Conservation (phyloP, 2,329 filamentous ascomycete species). For the Venturia effusa region DNA sequence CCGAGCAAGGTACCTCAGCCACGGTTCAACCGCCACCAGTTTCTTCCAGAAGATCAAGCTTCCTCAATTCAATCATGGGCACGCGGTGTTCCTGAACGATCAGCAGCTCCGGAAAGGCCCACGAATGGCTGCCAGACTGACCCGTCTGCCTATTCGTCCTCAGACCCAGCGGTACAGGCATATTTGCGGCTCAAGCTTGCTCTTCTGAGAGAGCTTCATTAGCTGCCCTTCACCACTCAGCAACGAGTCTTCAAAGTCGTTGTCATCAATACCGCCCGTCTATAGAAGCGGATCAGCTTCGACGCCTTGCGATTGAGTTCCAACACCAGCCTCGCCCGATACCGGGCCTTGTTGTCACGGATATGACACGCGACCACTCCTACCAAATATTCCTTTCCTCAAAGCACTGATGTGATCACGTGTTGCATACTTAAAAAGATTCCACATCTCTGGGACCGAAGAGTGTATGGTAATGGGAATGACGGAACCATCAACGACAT, state of each 20-base stretch:
- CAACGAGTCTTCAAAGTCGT: neutral
- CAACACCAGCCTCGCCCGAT: neutral
- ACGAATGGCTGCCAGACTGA: neutral
- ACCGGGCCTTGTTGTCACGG: neutral
- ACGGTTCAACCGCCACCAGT: neutral
- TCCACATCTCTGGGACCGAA: too few relatives aligned
- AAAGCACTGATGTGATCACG: too few relatives aligned
- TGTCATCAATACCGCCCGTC: neutral
- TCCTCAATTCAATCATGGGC: constrained; percentile 1
- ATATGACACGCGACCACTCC: too few relatives aligned
- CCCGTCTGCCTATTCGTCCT: neutral
- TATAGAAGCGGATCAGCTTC: neutral
- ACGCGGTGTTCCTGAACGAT: neutral
- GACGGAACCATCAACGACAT: too few relatives aligned
- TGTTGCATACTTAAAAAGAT: too few relatives aligned
- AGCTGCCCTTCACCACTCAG: neutral
- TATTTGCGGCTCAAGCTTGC: constrained; percentile 4
- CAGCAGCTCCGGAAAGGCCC: neutral
- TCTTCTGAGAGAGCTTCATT: neutral
- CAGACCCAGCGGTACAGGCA: neutral
- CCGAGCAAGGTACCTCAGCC: neutral
- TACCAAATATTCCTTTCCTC: too few relatives aligned
- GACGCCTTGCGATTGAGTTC: neutral
- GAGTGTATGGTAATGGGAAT: too few relatives aligned
- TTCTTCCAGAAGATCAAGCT: neutral